Evolutionary conservation across 345 rosid species (phyloP), one percentile per base, ranked within the genome.

Genomic region (Physaria fendleri): DNA sequence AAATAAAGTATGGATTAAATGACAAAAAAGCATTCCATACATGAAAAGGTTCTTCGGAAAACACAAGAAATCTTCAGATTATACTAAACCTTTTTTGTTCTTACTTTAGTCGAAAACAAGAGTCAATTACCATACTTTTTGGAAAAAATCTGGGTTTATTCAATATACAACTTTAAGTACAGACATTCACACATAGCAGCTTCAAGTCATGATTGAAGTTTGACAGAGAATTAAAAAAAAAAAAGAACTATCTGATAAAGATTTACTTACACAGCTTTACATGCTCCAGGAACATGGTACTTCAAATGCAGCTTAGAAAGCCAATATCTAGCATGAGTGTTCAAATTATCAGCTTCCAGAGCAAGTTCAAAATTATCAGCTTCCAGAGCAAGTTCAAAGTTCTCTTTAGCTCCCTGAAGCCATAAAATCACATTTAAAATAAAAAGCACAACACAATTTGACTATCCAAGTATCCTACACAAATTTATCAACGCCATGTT

Each of bases 261-360:
- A 25, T 30, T 17, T 44, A 73, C 93, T 86, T 78, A 86, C 97
- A 92, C 13, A 49, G 96, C 96, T 79, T 78, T 77, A 67, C 88
- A 79, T 0, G 85, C 88, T 24, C 98, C 98, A 2, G 87, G 88
- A 59, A 84, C 85, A 59, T 88, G 87, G 65, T 88, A 88, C 67
- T 91, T 91, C 83, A 91, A 33, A 59, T 91, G 98, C 77, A 88
- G 69, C 48, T 69, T 85, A 11, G 90, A 79, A 51, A 88, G 71
- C 96, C 98, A 91, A 55, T 52, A 88, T 64, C 90, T 81, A 15
- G 95, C 98, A 70, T 79, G 96, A 20, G 92, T 85, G 70, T 84
- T 85, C 22, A 83, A 76, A 72, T 72, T 77, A 79, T 88, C 92
- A 46, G 77, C 87, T 77, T 80, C 89, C 32, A n/a, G n/a, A n/a